phyloP scores from a whole-genome alignment of 495 filamentous ascomycete genomes.

The Platismatia glauca region DNA sequence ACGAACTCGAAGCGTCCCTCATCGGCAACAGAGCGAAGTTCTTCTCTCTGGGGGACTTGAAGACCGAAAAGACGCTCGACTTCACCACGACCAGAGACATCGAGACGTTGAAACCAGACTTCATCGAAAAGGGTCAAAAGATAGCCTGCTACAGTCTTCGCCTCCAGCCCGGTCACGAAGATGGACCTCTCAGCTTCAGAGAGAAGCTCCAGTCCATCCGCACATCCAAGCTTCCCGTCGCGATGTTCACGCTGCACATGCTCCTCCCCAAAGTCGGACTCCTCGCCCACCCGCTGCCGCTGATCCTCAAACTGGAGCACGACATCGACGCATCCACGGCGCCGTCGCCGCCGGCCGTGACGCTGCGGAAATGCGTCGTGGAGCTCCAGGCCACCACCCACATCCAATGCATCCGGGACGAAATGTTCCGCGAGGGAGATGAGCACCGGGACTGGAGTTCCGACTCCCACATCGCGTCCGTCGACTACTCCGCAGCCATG shows the following conservation, averaged over 20 bases:
- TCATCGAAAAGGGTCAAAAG: neutral
- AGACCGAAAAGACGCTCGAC: neutral
- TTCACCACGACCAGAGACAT: conserved; percentile 1
- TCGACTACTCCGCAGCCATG: conserved; percentile 8
- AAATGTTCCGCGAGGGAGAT: conserved; percentile 4
- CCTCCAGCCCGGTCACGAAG: conserved; percentile 2
- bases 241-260: neutral
- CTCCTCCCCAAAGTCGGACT: conserved; percentile 1
- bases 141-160: conserved; percentile 2
- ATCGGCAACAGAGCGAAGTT: neutral
- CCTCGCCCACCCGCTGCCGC: neutral
- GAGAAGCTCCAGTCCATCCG: neutral
- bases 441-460: conserved; percentile 3
- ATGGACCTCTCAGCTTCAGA: conserved; percentile 2
- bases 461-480: neutral
- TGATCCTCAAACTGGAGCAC: neutral
- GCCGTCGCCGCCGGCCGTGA: neutral
- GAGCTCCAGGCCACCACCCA: conserved; percentile 4
- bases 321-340: neutral
- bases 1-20: conserved; percentile 11
- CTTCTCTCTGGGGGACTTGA: neutral
- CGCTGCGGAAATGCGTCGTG: neutral
- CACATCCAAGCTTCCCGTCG: conserved; percentile 5
- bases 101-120: neutral
- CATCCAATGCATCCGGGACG: conserved; percentile 12